These are phyloP conservation scores for Pleurotus tuber-regium DNA, from an alignment of 768 basidiomycete species.

Conservation along the genomic window DNA sequence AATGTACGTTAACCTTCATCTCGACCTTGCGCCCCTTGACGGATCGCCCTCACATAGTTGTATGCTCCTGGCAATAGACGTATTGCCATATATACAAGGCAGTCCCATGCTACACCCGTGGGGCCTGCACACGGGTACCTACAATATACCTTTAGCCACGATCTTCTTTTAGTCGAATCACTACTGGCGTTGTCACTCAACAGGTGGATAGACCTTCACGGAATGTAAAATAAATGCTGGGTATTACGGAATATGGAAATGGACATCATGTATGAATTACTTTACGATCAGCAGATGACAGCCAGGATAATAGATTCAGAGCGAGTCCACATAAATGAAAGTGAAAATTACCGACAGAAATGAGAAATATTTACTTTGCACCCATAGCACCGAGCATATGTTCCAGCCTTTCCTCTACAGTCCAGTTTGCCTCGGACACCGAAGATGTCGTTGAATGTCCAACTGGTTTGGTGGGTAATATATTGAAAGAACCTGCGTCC, in stretches of 20 bases:
- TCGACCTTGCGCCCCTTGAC: not conserved
- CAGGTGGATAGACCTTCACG: conserved; percentile 68
- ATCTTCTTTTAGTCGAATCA: conserved; percentile 57
- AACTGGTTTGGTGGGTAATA: conserved; percentile 39
- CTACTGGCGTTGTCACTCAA: conserved; percentile 69
- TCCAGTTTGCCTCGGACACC: conserved; percentile 66
- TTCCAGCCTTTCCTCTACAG: conserved; percentile 74
- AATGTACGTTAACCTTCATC: conserved; percentile 44
- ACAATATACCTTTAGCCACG: conserved; percentile 62
- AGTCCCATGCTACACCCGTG: conserved; percentile 49
- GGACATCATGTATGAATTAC: conserved; percentile 4
- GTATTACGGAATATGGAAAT: conserved; percentile 5
- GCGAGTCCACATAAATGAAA: conserved; percentile 20
- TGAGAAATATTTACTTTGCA: conserved; percentile 16
- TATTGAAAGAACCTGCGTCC: conserved; percentile 84
- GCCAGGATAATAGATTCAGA: conserved; percentile 20
- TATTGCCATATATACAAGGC: conserved; percentile 60
- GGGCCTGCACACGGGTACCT: conserved; percentile 65
- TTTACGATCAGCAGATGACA: conserved; percentile 6
- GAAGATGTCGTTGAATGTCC: conserved; percentile 64
- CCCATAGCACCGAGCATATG: conserved; percentile 59
- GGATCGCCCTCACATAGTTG: conserved; percentile 30
- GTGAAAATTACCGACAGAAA: conserved; percentile 19
- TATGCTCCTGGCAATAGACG: conserved; percentile 44
- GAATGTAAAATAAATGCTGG: conserved; percentile 31